Evolutionary conservation across 1,284 basidiomycete species (phyloP), one percentile per base, ranked within the genome.

Genomic region (Melampsora larici-populina): DNA sequence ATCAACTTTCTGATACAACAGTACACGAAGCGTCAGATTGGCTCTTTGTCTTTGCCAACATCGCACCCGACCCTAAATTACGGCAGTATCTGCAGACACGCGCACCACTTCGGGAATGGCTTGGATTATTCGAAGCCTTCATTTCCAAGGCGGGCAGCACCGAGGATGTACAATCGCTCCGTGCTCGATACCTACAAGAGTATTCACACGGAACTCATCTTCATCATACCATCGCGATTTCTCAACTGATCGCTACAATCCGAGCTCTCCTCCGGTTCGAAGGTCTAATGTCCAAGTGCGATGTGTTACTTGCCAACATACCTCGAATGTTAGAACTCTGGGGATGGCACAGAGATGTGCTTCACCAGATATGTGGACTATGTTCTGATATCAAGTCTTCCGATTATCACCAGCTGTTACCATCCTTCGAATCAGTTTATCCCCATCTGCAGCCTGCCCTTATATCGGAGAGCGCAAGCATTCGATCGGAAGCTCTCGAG

Each of bases 381-480:
- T 66, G 62, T 48, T 18, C 69, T 46, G 67, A 70, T 11, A 31
- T 58, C 55, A 58, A 58, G 55, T 11, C 29, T 58, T 21, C 55
- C n/a, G 29, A 21, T 58, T 4, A 7, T 21, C n/a, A 58, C n/a
- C 55, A 58, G n/a, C 55, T 58, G 6, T 29, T 58, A 58, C 55
- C 55, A 6, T 49, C 68, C 17, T 71, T 78, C 63, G 68, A 66
- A 15, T 78, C 76, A 24, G 49, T 78, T 13, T 78, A 78, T 29
- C 69, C 63, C 21, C 46, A 51, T 4, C 69, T 78, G 18, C 63
- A 78, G 49, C n/a, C 24, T 71, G 76, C 76, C 29, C 31, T 87
- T 4, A 79, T 86, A 8, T 86, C 86, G 0, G 86, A 89, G 26
- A 86, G 87, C 33, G 82, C 85, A 0, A 43, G 78, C 0, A 81